Percentiles rank a stretch among this genome's conserved stretches.
Conservation (phyloP, 2,329 filamentous ascomycete genomes). For the Diaporthe destruens region DNA sequence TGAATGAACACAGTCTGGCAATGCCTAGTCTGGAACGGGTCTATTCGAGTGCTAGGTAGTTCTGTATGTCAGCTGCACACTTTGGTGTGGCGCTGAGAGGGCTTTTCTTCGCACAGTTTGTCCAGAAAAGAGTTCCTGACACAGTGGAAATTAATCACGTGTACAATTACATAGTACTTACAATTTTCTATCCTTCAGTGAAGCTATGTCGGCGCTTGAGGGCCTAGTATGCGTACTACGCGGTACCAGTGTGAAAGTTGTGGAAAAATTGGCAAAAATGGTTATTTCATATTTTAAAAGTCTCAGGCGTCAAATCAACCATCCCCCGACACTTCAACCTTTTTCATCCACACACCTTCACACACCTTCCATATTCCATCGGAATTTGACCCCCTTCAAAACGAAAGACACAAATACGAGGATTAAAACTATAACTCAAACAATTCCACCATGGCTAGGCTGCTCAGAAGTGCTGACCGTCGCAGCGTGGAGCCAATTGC, state of each 20-base stretch:
- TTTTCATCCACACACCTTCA: no score
- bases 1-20: no score
- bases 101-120: neutral
- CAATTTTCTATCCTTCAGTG: neutral
- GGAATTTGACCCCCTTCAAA: neutral
- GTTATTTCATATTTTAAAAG: neutral
- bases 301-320: neutral
- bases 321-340: neutral
- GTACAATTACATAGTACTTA: no score
- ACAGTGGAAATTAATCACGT: no score
- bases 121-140: no score
- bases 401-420: neutral
- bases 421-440: neutral
- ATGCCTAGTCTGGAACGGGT: no score
- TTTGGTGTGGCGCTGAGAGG: no score
- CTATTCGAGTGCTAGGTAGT: no score
- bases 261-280: neutral
- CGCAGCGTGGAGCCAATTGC: no score
- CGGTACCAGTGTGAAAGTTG: neutral
- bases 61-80: no score
- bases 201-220: neutral
- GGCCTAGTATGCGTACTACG: neutral
- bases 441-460: neutral
- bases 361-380: no score
- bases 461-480: neutral